These are phyloP conservation scores for Lentinula sp. DNA, from an alignment of 768 basidiomycete genomes.

Conservation along the genomic window DNA sequence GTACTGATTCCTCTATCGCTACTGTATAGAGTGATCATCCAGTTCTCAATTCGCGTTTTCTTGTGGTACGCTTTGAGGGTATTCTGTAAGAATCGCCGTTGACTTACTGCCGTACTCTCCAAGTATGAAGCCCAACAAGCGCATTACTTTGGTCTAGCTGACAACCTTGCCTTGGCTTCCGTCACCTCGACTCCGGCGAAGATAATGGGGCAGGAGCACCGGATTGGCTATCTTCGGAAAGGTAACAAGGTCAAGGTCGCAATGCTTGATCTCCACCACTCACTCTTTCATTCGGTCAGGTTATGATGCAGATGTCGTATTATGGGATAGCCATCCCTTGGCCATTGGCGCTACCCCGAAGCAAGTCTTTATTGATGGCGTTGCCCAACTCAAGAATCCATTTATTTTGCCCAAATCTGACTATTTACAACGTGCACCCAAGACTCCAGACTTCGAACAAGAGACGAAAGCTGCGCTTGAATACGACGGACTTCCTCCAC, in stretches of 20 bases:
- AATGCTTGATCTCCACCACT: not conserved
- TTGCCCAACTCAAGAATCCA: slow-evolving; percentile 55
- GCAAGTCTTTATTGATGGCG: slow-evolving; percentile 84
- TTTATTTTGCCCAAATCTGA: slow-evolving; percentile 42
- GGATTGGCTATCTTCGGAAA: slow-evolving; percentile 64
- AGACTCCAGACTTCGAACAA: slow-evolving; percentile 53
- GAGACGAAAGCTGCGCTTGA: slow-evolving; percentile 48
- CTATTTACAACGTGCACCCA: slow-evolving; percentile 44
- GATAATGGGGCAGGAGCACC: slow-evolving; percentile 67
- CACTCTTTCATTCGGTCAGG: slow-evolving; percentile 25
- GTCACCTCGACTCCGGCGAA: slow-evolving; percentile 70
- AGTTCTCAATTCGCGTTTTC: slow-evolving; percentile 58
- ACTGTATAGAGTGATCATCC: slow-evolving; percentile 52
- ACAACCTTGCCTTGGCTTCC: slow-evolving; percentile 58
- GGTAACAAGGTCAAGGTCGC: slow-evolving; percentile 23
- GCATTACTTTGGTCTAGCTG: slow-evolving; percentile 65
- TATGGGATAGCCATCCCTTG: slow-evolving; percentile 78
- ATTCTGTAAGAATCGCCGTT: too few species aligned
- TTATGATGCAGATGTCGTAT: slow-evolving; percentile 70
- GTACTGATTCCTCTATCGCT: not conserved
- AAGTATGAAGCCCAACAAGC: slow-evolving; percentile 71
- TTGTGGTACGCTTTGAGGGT: slow-evolving; percentile 26
- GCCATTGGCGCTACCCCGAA: slow-evolving; percentile 70
- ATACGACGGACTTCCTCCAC: slow-evolving; percentile 62
- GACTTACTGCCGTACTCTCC: slow-evolving; percentile 7